Evolutionary conservation across 2,329 filamentous ascomycete species (phyloP).

Genomic region (Alternaria arbusti): DNA sequence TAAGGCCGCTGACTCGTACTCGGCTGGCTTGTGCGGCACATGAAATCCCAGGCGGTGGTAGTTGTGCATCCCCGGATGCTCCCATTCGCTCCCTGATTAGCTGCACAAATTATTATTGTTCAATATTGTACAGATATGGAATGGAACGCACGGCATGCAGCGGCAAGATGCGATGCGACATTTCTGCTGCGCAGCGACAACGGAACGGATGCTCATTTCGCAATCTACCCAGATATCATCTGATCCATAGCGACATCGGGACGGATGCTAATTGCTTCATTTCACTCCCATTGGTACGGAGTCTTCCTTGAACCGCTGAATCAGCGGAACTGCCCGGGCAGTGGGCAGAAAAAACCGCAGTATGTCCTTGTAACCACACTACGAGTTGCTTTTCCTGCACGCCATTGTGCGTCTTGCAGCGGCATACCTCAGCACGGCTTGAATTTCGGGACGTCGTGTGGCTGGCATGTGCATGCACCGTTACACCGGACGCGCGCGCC

Average conservation of each 20-base stretch:
- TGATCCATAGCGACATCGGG: background rate
- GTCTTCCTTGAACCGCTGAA: background rate
- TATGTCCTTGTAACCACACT: background rate
- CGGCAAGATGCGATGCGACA: background rate
- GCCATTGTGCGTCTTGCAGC: conserved; percentile 4
- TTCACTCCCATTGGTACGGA: background rate
- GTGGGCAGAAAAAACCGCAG: background rate
- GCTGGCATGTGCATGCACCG: background rate
- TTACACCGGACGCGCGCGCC: background rate
- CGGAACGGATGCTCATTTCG: background rate
- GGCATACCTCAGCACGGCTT: background rate
- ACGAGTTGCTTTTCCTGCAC: conserved; percentile 1
- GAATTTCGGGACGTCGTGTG: background rate
- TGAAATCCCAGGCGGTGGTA: background rate
- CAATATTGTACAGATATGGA: background rate
- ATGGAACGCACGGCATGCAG: background rate
- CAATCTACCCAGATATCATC: background rate
- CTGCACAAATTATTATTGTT: background rate
- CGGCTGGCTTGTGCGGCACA: background rate
- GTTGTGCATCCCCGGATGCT: background rate
- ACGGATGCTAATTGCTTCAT: background rate
- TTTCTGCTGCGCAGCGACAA: background rate
- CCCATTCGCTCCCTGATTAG: background rate
- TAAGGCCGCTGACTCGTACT: background rate
- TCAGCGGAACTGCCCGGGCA: background rate